Percentiles rank a stretch among this genome's conserved stretches.
Conservation (phyloP, 2,329 filamentous ascomycete genomes). For the Nemania sp. region DNA sequence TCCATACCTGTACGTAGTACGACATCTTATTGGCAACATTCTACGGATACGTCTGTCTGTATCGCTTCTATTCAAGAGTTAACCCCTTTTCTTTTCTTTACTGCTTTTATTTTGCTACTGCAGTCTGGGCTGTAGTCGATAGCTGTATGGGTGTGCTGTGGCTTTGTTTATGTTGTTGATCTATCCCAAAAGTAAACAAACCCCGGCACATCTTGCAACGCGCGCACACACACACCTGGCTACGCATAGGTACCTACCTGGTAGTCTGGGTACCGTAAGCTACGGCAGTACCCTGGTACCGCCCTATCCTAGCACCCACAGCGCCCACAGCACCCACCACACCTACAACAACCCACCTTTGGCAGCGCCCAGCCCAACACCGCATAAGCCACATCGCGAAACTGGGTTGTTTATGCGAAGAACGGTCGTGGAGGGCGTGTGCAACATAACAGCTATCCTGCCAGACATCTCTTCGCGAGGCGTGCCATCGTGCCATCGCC, state of each 20-base stretch:
- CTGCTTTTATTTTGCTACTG: slow-evolving; percentile 2
- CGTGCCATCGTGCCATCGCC: slow-evolving; percentile 25
- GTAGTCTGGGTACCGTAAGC: no score
- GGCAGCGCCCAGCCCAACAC: slow-evolving; percentile 27
- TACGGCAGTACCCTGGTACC: neutral
- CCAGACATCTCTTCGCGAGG: slow-evolving; percentile 30
- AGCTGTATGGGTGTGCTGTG: slow-evolving; percentile 8
- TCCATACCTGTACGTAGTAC: slow-evolving; percentile 21
- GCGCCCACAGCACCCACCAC: no score
- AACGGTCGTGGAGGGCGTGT: slow-evolving; percentile 30
- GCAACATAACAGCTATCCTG: slow-evolving; percentile 19
- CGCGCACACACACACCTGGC: neutral
- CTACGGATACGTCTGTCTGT: slow-evolving; percentile 27
- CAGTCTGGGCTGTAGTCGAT: slow-evolving; percentile 5
- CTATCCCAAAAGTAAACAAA: slow-evolving; percentile 40
- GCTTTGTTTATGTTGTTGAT: slow-evolving; percentile 34
- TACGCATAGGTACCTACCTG: neutral
- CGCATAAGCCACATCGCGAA: slow-evolving; percentile 39
- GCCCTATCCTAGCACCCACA: neutral
- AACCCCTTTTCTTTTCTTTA: slow-evolving; percentile 26
- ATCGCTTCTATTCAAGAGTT: slow-evolving; percentile 30
- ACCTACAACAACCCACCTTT: no score
- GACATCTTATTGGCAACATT: slow-evolving; percentile 31
- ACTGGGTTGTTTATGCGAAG: slow-evolving; percentile 41
- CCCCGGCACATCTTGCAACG: slow-evolving; percentile 24